Percentiles rank a stretch among this genome's conserved stretches.
Conservation (phyloP, 164 flowering plant genomes). For the Annona squamosa region DNA sequence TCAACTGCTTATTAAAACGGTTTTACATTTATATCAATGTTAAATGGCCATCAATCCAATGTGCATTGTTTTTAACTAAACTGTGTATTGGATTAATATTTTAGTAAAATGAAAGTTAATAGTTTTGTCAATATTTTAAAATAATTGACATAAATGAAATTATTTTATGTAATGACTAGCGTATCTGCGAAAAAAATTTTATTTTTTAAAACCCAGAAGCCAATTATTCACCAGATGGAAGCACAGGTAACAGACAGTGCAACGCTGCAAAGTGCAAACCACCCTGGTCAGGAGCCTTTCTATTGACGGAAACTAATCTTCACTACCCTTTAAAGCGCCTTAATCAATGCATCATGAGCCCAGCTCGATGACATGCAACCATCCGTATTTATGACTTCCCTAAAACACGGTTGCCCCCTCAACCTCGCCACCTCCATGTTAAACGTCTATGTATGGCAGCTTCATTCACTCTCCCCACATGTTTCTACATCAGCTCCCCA, state of each 20-base stretch:
- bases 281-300: constrained; percentile 8
- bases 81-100: neutral
- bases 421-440: neutral
- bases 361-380: neutral
- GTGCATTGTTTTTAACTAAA: too few species aligned
- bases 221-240: neutral
- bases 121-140: too few species aligned
- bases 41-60: too few species aligned
- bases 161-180: too few species aligned
- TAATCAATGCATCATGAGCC: neutral
- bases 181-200: neutral
- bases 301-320: neutral
- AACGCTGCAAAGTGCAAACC: neutral
- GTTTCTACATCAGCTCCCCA: neutral
- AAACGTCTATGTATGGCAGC: constrained; percentile 9
- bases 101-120: neutral
- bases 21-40: too few species aligned
- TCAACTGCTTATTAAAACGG: too few species aligned
- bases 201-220: neutral
- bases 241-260: neutral
- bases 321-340: neutral
- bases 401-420: neutral
- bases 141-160: too few species aligned
- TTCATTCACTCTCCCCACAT: constrained; percentile 2
- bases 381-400: neutral